A percentile compares a stretch with the other conserved stretches of the same genome.
phyloP scores from a whole-genome alignment of 495 filamentous ascomycete species.

The Aspergillus ellipticus region DNA sequence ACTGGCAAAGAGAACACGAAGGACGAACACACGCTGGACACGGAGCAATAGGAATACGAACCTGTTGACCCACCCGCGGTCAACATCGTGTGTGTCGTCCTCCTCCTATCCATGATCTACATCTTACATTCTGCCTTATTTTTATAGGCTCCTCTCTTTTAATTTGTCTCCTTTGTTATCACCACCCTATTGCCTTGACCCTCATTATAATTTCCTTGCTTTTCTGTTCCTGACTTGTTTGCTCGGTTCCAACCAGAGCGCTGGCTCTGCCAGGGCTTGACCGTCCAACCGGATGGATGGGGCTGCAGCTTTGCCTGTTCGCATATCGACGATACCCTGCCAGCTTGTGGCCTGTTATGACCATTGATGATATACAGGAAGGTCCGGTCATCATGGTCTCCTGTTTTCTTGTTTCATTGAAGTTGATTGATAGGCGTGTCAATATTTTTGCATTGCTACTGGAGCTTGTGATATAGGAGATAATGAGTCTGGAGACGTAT shows the following conservation, averaged over 20 bases:
- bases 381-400: neutral
- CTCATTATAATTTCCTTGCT: neutral
- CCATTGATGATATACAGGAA: slow-evolving; percentile 17
- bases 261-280: neutral
- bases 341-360: slow-evolving; percentile 24
- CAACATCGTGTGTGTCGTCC: neutral
- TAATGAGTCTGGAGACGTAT: no score
- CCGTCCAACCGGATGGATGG: neutral
- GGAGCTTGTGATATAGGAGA: neutral
- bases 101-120: neutral
- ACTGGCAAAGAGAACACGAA: neutral
- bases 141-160: slow-evolving; percentile 1
- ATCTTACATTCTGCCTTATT: neutral
- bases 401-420: neutral
- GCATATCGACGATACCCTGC: slow-evolving; percentile 26
- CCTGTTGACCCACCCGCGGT: neutral
- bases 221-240: slow-evolving; percentile 1
- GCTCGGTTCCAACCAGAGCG: neutral
- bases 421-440: neutral
- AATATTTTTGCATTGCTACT: neutral
- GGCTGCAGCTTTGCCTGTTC: slow-evolving; percentile 8
- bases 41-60: neutral
- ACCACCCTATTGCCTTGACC: neutral
- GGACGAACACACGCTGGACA: slow-evolving; percentile 1
- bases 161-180: neutral